Percentiles rank a stretch among this genome's conserved stretches.
These are phyloP conservation scores for Akanthomyces lecanii DNA, from an alignment of 2,329 filamentous ascomycete genomes.

Conservation along the genomic window DNA sequence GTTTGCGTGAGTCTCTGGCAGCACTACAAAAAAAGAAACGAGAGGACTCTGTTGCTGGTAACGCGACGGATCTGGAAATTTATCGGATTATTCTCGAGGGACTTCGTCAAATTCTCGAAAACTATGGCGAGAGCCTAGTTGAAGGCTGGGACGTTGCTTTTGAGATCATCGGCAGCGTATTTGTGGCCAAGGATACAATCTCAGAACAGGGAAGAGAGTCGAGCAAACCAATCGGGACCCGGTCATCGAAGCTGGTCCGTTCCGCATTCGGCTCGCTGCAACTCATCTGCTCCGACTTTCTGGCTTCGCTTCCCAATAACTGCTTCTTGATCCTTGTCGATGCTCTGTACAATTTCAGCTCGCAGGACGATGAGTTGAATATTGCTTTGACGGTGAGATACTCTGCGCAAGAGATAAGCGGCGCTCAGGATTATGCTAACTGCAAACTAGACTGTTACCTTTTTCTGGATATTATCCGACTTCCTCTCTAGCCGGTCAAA, in stretches of 20 bases:
- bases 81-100: conserved; percentile 77
- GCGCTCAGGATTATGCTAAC: conserved; percentile 16
- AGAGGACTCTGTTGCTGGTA: conserved; percentile 51
- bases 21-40: conserved; percentile 51
- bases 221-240: conserved; percentile 42
- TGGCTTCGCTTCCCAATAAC: conserved; percentile 65
- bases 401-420: not conserved
- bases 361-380: conserved; percentile 87
- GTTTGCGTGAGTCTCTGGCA: conserved; percentile 57
- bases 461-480: conserved; percentile 94
- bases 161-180: conserved; percentile 78
- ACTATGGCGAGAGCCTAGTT: conserved; percentile 77
- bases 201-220: conserved; percentile 26
- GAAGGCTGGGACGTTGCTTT: conserved; percentile 85
- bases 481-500: conserved; percentile 64
- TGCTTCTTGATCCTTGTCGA: conserved; percentile 78
- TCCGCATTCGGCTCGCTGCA: conserved; percentile 87
- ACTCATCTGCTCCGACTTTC: conserved; percentile 90
- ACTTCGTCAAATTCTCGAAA: conserved; percentile 77
- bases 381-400: conserved; percentile 79
- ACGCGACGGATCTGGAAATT: conserved; percentile 69
- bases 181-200: conserved; percentile 44
- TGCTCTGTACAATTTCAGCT: conserved; percentile 83
- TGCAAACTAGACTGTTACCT: conserved; percentile 68
- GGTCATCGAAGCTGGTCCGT: conserved; percentile 72